phyloP scores from a whole-genome alignment of 371 early-diverging fungal species.

The Zancudomyces culisetae region DNA sequence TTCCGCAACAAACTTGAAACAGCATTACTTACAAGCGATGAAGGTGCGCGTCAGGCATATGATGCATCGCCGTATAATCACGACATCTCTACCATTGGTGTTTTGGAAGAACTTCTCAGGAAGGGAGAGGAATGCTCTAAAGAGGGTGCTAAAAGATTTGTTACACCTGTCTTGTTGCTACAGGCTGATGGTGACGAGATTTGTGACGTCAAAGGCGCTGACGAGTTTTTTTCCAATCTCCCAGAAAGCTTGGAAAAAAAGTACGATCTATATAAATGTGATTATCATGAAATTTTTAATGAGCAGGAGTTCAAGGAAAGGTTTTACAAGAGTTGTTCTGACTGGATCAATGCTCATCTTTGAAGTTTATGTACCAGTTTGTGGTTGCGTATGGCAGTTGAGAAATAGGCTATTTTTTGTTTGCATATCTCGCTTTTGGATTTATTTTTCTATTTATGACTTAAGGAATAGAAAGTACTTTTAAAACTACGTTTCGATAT shows the following conservation, averaged over 20 bases:
- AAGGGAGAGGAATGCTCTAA: conserved; percentile 5
- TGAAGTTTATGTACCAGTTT: no score
- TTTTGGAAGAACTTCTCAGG: conserved; percentile 9
- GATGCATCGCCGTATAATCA: conserved; percentile 11
- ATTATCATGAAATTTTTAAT: conserved; percentile 22
- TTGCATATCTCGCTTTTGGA: no score
- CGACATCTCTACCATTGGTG: conserved; percentile 13
- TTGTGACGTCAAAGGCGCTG: conserved; percentile 12
- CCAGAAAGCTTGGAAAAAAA: conserved; percentile 18
- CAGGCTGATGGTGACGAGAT: conserved; percentile 22
- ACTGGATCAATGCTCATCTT: conserved; percentile 16
- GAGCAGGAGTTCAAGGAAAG: conserved; percentile 15
- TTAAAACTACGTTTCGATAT: no score
- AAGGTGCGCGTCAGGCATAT: conserved; percentile 10
- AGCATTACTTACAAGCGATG: conserved; percentile 18
- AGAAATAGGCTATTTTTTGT: no score
- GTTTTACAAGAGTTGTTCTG: conserved; percentile 7
- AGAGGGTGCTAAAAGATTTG: conserved; percentile 2
- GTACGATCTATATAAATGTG: conserved; percentile 8
- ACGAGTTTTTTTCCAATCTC: conserved; percentile 9
- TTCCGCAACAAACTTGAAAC: conserved; percentile 10
- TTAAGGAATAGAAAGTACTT: no score
- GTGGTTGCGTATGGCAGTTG: no score
- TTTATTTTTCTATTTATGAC: no score
- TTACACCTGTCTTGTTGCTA: conserved; percentile 14